A percentile compares a stretch with the other conserved stretches of the same genome.
These are phyloP conservation scores for Alternaria postmessia DNA, from an alignment of 2,329 filamentous ascomycete genomes.

Conservation along the genomic window DNA sequence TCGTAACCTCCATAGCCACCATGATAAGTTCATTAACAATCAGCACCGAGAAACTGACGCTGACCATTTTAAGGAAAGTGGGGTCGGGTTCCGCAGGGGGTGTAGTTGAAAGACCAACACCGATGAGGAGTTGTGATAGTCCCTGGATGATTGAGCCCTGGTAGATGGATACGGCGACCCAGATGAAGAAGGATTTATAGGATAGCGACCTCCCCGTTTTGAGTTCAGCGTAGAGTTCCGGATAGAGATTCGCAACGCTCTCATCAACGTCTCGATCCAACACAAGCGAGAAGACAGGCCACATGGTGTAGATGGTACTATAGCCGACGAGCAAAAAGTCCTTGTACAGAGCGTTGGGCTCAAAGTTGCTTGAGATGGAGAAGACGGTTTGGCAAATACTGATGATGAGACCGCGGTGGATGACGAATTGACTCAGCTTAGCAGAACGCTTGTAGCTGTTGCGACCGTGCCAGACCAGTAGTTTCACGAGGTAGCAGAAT, in stretches of 20 bases:
- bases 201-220: constrained; percentile 85
- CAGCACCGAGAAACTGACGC: constrained; percentile 89
- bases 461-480: constrained; percentile 98
- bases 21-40: constrained; percentile 95
- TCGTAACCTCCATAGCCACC: constrained; percentile 96
- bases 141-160: constrained; percentile 96
- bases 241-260: constrained; percentile 90
- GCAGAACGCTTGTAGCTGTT: constrained; percentile 97
- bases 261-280: constrained; percentile 96
- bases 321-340: constrained; percentile 98
- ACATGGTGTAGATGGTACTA: constrained; percentile 93
- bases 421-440: constrained; percentile 97
- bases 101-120: constrained; percentile 57
- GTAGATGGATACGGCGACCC: constrained; percentile 94
- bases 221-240: constrained; percentile 97
- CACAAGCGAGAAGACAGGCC: constrained; percentile 90
- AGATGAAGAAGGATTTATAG: constrained; percentile 95
- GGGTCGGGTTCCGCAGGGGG: constrained; percentile 14
- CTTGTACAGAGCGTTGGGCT: constrained; percentile 90
- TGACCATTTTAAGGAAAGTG: constrained; percentile 71
- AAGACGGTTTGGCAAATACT: constrained; percentile 97
- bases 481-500: constrained; percentile 92
- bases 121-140: constrained; percentile 86
- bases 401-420: constrained; percentile 95
- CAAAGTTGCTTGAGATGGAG: constrained; percentile 89